Conservation (phyloP, 2,329 filamentous ascomycete species). For the Claviceps africana region DNA sequence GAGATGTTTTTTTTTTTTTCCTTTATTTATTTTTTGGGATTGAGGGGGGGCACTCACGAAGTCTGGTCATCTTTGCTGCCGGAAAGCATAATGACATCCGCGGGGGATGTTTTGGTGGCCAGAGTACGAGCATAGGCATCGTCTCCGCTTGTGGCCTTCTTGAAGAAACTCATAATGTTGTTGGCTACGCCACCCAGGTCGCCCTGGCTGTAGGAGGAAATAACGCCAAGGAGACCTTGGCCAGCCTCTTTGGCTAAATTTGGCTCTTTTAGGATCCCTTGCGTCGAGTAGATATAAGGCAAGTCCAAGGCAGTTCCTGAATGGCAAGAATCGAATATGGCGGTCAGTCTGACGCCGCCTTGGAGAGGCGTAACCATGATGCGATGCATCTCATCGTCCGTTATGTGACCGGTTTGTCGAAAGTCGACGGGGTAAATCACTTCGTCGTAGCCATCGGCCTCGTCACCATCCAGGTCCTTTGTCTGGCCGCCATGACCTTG, state of each 20-base stretch:
- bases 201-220: conserved; percentile 48
- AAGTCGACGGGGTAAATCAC: conserved; percentile 78
- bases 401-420: conserved; percentile 64
- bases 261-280: conserved; percentile 54
- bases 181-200: conserved; percentile 73
- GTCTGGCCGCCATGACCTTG: conserved; percentile 69
- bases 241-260: conserved; percentile 56
- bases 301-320: conserved; percentile 53
- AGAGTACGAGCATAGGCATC: conserved; percentile 69
- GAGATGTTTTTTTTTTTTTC: too few relatives aligned
- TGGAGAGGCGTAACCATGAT: conserved; percentile 50
- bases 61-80: conserved; percentile 96
- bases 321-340: conserved; percentile 53
- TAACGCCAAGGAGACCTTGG: conserved; percentile 45
- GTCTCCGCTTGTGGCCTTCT: conserved; percentile 72
- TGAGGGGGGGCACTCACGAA: conserved; percentile 53
- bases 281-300: conserved; percentile 55
- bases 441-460: conserved; percentile 71
- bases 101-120: conserved; percentile 82
- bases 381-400: conserved; percentile 70
- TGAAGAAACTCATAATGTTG: conserved; percentile 70
- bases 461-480: conserved; percentile 63
- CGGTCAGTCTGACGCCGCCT: conserved; percentile 43
- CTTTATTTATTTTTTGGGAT: too few relatives aligned
- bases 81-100: conserved; percentile 95